Base-by-base conservation (phyloP, 2,329 filamentous ascomycete species). In the Bertia moriformis region DNA sequence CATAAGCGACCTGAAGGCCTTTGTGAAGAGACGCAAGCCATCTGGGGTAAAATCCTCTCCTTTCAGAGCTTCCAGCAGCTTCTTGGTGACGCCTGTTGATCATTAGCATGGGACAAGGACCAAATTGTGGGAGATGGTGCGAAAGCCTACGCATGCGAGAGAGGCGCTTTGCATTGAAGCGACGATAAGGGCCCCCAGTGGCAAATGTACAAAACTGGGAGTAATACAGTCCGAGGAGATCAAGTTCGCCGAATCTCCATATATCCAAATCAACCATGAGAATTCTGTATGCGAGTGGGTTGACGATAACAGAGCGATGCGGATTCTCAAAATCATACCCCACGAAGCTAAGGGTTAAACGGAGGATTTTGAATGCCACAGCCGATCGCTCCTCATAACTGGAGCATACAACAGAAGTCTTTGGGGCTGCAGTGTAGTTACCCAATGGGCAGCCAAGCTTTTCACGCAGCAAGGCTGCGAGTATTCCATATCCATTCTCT, bases 241-340 rank as follows among this genome's bases (percentile, higher is more conserved):
- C 69, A 4, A 75, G 55, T 22, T 83, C 79, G 17, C 83, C 83
- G 57, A 76, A 79, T 46, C 89, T 75, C 91, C 91, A 98, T 15
- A 89, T 82, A 50, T 95, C 89, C 46, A 93, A 75, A 57, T 98
- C 91, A 40, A 96, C 84, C 19, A 98, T 68, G 14, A 98, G 66
- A 22, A 94, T 80, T 36, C 91, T 79, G 58, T 96, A 98, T 3
- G 89, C 91, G 44, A 98, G 69, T 0, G 91, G 89, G 49, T 98
- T 98, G 48, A 93, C 83, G 53, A 98, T 93, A 49, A 95, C 84
- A 1, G 89, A 95, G 42, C 89, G 80, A 42, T 86, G 75, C 1
- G 87, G 84, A 22, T 78, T 69, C n/a, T 72, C 63, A 46, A 81
- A 78, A 44, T 88, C 79, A 56, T 93, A 96, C 3, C 91, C 91